Percentiles rank a stretch among this genome's conserved stretches.
phyloP scores from a whole-genome alignment of 768 basidiomycete genomes.

The Lyophyllum atratum region DNA sequence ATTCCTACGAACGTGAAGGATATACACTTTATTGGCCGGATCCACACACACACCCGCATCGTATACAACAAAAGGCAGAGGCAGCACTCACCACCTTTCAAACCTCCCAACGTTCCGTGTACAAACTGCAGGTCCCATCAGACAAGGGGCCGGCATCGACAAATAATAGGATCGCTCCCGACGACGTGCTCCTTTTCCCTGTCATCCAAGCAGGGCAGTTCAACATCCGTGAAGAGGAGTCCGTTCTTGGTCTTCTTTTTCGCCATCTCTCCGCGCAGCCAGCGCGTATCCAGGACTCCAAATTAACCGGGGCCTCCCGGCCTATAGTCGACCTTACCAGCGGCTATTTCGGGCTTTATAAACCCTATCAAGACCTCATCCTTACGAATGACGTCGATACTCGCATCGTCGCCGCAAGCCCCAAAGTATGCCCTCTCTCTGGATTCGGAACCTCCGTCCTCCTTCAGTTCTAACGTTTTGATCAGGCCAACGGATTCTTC shows the following conservation, averaged over 20 bases:
- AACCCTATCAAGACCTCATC: conserved; percentile 74
- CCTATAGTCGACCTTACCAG: conserved; percentile 84
- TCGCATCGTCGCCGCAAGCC: conserved; percentile 82
- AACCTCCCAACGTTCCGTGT: conserved; percentile 28
- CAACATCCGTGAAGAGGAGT: conserved; percentile 84
- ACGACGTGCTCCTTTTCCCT: conserved; percentile 65
- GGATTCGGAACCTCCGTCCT: not conserved
- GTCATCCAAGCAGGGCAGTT: conserved; percentile 91
- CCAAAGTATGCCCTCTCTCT: conserved; percentile 69
- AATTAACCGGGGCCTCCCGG: conserved; percentile 24
- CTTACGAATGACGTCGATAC: conserved; percentile 60
- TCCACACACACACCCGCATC: conserved; percentile 62
- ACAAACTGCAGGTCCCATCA: not conserved
- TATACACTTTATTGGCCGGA: conserved; percentile 73
- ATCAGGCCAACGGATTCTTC: conserved; percentile 94
- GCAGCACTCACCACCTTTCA: conserved; percentile 64
- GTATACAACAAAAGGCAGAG: conserved; percentile 63
- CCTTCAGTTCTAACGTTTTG: not conserved
- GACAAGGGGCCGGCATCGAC: not conserved
- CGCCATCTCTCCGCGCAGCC: conserved; percentile 5
- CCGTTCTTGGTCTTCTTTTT: conserved; percentile 58
- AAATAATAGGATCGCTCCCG: conserved; percentile 22
- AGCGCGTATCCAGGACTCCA: conserved; percentile 13
- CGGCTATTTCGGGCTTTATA: conserved; percentile 91
- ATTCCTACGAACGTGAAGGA: conserved; percentile 37